Evolutionary conservation across 2,329 filamentous ascomycete species (phyloP).

Genomic region (Aspergillus neotritici): DNA sequence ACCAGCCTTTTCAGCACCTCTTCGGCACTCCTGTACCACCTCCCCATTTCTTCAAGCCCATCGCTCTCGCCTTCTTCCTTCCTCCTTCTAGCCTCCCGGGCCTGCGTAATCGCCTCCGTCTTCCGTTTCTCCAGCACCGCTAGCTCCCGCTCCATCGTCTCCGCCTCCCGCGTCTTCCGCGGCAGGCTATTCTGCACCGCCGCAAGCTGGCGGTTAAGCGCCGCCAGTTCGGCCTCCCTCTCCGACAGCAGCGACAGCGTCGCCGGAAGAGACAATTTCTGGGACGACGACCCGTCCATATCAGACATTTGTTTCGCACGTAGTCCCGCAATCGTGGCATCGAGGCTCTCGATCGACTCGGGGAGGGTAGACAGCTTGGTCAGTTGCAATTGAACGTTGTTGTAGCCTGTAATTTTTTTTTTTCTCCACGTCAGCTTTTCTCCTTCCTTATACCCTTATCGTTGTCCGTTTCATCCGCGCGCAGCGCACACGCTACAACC

Average conservation of each 20-base stretch:
- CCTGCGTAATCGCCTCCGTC: slow-evolving; percentile 43
- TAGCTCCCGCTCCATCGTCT: slow-evolving; percentile 42
- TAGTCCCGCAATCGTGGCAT: slow-evolving; percentile 46
- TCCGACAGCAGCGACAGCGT: slow-evolving; percentile 38
- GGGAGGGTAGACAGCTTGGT: slow-evolving; percentile 49
- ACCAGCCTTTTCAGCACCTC: slow-evolving; percentile 37
- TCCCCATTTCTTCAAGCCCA: slow-evolving; percentile 42
- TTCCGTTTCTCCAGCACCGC: slow-evolving; percentile 40
- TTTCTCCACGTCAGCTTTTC: neutral
- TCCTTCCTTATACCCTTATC: no score
- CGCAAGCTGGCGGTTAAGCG: slow-evolving; percentile 39
- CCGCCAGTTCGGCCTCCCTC: slow-evolving; percentile 36
- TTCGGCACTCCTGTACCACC: slow-evolving; percentile 42
- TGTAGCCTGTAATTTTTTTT: slow-evolving; percentile 42
- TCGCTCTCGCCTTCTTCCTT: slow-evolving; percentile 43
- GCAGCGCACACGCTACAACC: no score
- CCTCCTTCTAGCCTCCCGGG: slow-evolving; percentile 40
- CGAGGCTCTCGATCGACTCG: slow-evolving; percentile 47
- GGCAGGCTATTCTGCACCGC: slow-evolving; percentile 41
- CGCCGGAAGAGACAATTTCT: slow-evolving; percentile 37
- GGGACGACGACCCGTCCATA: slow-evolving; percentile 48
- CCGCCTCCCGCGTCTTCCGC: slow-evolving; percentile 39
- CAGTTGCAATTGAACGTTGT: slow-evolving; percentile 49
- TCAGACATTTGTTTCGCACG: slow-evolving; percentile 55
- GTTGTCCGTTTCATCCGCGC: no score